These are phyloP conservation scores for Calonectria crousiana DNA, from an alignment of 2,329 filamentous ascomycete species.

Conservation along the genomic window DNA sequence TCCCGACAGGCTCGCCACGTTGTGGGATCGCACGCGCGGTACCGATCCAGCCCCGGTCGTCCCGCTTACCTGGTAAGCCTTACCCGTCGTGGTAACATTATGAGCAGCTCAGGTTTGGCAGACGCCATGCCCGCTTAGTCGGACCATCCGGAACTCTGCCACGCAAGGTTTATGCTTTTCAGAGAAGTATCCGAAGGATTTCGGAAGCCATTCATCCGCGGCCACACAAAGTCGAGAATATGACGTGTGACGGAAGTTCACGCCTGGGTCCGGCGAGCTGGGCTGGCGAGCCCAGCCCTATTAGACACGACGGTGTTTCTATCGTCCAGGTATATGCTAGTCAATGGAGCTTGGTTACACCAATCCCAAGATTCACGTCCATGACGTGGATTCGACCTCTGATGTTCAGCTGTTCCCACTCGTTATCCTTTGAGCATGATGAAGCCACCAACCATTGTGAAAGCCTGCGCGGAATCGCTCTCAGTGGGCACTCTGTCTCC, in stretches of 20 bases:
- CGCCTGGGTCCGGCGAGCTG: neutral
- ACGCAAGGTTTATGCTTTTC: slow-evolving; percentile 26
- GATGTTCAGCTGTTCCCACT: neutral
- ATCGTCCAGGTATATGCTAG: neutral
- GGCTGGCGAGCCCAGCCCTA: neutral
- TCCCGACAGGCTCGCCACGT: neutral
- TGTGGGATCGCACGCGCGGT: neutral
- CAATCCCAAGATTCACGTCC: neutral
- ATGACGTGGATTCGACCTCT: neutral
- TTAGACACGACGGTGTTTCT: neutral
- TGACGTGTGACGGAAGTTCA: neutral
- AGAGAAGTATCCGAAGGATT: slow-evolving; percentile 14
- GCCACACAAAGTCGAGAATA: neutral
- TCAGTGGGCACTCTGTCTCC: slow-evolving; percentile 10
- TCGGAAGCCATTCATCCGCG: slow-evolving; percentile 13
- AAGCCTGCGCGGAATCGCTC: neutral
- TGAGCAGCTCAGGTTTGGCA: slow-evolving; percentile 19
- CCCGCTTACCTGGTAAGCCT: slow-evolving; percentile 31
- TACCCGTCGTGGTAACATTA: slow-evolving; percentile 24
- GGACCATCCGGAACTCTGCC: slow-evolving; percentile 29
- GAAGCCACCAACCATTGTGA: slow-evolving; percentile 3
- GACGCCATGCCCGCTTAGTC: slow-evolving; percentile 29
- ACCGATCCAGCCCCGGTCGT: slow-evolving; percentile 12
- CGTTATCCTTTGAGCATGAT: slow-evolving; percentile 9
- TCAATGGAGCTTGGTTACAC: neutral